These are phyloP conservation scores for Naegleria gruberi DNA, from an alignment of 208 protist species.

Conservation along the genomic window DNA sequence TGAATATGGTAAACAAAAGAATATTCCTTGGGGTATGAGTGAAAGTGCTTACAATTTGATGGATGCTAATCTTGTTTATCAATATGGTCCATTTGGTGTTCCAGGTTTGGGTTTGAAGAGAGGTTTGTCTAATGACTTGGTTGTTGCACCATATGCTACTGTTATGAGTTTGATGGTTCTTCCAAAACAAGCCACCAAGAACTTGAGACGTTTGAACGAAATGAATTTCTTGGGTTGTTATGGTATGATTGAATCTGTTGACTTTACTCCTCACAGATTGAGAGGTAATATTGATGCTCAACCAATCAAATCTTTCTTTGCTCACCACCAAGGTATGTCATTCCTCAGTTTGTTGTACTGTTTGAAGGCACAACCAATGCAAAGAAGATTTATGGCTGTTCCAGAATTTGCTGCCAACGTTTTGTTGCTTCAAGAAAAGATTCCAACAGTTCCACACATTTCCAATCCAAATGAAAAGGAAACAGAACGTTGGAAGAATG, in stretches of 20 bases:
- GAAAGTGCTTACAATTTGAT: slow-evolving; percentile 16
- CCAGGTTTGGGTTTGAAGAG: slow-evolving; percentile 14
- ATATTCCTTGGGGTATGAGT: slow-evolving; percentile 11
- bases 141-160: slow-evolving; percentile 17
- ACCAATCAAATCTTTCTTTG: slow-evolving; percentile 12
- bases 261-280: slow-evolving; percentile 18
- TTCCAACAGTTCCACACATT: slow-evolving; percentile 15
- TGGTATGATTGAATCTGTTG: slow-evolving; percentile 15
- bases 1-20: slow-evolving; percentile 25
- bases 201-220: background rate
- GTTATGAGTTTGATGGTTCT: background rate
- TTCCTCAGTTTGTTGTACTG: background rate
- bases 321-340: slow-evolving; percentile 10
- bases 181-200: background rate
- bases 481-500: background rate
- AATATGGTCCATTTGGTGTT: slow-evolving; percentile 20
- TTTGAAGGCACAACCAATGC: background rate
- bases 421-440: slow-evolving; percentile 9
- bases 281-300: background rate
- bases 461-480: slow-evolving; percentile 18
- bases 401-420: background rate
- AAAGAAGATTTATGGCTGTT: background rate
- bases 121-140: slow-evolving; percentile 6
- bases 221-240: slow-evolving; percentile 1
- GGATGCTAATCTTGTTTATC: slow-evolving; percentile 16